Evolutionary conservation across 179 eudicot species (phyloP), one percentile per base, ranked within the genome.

Genomic region (Corrigiola litoralis): DNA sequence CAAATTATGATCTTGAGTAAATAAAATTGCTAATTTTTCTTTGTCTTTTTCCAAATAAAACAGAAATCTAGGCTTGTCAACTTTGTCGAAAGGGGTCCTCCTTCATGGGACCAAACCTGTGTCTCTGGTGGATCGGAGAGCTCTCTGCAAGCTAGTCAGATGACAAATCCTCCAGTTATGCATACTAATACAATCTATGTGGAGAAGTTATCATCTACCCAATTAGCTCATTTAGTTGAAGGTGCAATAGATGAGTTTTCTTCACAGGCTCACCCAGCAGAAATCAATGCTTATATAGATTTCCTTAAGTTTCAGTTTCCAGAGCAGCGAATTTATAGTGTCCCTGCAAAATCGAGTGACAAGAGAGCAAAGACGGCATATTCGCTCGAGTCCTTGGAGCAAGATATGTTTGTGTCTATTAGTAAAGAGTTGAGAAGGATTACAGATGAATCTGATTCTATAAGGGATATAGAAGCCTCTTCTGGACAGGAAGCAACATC

Each of bases 31-130:
- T 76, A 60, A 64, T 25, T 74, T 58, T 36, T 66, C 41, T 58
- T 53, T 31, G 20, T 18, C 37, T 2, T 37, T 38, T 49, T 55
- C 67, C 67, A 58, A 46, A 51, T 66, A 46, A 71, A 69, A 74
- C 71, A 95, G 99, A 95, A 88, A 88, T 95, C 99, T 66, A 88
- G 83, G 85, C 85, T 92, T 70, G 75, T 82, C 68, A 85, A 85
- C 79, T 82, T 83, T 51, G 80, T 85, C 59, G 82, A 85, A 66
- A 80, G 79, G 81, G 90, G 87, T 53, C 87, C 92, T 34, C 92
- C 83, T 67, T 77, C 83, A 33, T 95, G 97, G 99, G 96, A 95
- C 68, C 84, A 81, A 82, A 76, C 49, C 68, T 65, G 67, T 68
- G 62, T 48, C 63, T 79, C 84, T 42, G 82, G 79, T 61, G 73